Evolutionary conservation across 2,329 filamentous ascomycete species (phyloP), one percentile per base, ranked within the genome.

Genomic region (Epicoccum sorghinum): DNA sequence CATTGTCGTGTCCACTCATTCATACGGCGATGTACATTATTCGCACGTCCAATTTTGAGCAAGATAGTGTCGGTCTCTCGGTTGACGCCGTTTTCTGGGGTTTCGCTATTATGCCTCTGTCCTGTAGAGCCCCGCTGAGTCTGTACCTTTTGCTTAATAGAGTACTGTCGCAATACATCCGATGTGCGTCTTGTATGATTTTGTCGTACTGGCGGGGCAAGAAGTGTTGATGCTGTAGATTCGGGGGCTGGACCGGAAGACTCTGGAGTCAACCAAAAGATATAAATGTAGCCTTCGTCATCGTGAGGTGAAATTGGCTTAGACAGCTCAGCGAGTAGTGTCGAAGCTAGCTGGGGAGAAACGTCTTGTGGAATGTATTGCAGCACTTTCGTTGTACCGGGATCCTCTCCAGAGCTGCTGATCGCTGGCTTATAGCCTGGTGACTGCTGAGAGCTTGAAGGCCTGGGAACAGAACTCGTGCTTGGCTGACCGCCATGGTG

Each of bases 1-100:
- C 95, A 99, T 77, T 99, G 95, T 24, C 89, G 86, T 47, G 88
- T 88, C 95, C 95, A 98, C 75, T 98, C 90, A 67, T 93, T 92
- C 78, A 99, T 84, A 12, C 95, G 86, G 5, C 93, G 85, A 69
- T 96, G 91, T 3, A 99, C 93, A 67, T 99, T 99, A 62, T 86
- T 83, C 7, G 86, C 83, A 22, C 86, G 80, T 7, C 86, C 86
- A 39, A 88, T 88, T 59, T 89, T 88, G 39, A 88, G 76, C 23
- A 86, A 78, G 46, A 88, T 89, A 2, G 87, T 91, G 57, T 86
- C 86, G 47, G 71, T 69, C 3, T 63, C 58, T 8, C 40, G 30
- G 12, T 37, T 39, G 2, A 14, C 39, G 9, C 14, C 23, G 4
- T 9, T 36, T 6, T 3, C n/a, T 6, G 46, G n/a, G 7, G 24